Percentiles rank a stretch among this genome's conserved stretches.
These are phyloP conservation scores for Rubia tinctorum DNA, from an alignment of 305 asterid species.

Conservation along the genomic window DNA sequence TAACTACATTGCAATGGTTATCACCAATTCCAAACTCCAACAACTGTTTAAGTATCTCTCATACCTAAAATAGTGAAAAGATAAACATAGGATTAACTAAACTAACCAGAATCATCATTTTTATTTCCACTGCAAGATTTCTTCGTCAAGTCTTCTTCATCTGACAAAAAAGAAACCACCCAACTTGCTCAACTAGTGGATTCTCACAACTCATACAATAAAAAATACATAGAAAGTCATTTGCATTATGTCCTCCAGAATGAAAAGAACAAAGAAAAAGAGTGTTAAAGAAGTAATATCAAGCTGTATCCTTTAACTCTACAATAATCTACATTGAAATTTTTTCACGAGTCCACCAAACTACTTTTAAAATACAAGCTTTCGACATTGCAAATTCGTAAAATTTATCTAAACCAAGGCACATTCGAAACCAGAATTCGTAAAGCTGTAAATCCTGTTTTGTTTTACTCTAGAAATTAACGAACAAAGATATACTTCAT, in stretches of 20 bases:
- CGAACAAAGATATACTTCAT: background rate
- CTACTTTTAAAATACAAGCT: background rate
- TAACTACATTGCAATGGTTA: background rate
- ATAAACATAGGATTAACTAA: constrained; percentile 5
- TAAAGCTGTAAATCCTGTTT: background rate
- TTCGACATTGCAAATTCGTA: background rate
- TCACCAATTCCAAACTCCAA: background rate
- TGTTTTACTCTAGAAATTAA: background rate
- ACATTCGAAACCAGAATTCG: background rate
- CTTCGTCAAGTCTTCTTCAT: constrained; percentile 29
- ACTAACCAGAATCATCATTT: constrained; percentile 51
- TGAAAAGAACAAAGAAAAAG: constrained; percentile 1
- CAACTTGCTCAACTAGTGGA: constrained; percentile 1
- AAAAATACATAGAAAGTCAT: background rate
- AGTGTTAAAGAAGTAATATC: background rate
- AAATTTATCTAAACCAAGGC: background rate
- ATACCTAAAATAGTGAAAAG: background rate
- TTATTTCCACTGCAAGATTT: constrained; percentile 21
- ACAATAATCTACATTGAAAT: background rate
- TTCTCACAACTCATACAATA: background rate
- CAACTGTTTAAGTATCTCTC: background rate
- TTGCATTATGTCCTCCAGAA: background rate
- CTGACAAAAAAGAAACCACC: constrained; percentile 28
- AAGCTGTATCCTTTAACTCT: background rate
- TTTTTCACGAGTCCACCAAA: background rate